Percentiles rank a stretch among this genome's conserved stretches.
Evolutionary conservation across 441 rosid species (phyloP).

Genomic region (Gossypium schwendimanii): DNA sequence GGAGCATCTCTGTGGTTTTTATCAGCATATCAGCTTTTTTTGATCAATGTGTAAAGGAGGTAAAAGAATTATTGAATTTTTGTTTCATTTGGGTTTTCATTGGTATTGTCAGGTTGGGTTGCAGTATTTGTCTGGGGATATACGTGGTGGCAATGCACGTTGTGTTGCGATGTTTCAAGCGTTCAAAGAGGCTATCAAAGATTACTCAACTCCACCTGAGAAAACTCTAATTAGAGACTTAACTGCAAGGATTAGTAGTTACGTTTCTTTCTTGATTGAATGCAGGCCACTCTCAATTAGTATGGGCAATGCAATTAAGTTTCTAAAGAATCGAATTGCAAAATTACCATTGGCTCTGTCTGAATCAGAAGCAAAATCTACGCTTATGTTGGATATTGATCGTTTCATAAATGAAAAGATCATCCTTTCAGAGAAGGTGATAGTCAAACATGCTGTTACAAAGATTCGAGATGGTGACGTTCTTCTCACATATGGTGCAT

Average conservation of each 20-base stretch:
- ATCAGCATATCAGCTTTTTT: background rate
- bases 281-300: constrained; percentile 91
- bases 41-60: background rate
- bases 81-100: background rate
- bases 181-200: constrained; percentile 67
- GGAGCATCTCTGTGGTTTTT: background rate
- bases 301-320: constrained; percentile 88
- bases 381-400: constrained; percentile 68
- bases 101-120: constrained; percentile 63
- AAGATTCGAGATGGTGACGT: constrained; percentile 88
- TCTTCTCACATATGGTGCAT: constrained; percentile 80
- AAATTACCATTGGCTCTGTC: constrained; percentile 57
- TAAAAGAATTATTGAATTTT: background rate
- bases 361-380: constrained; percentile 73
- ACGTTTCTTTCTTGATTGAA: constrained; percentile 74
- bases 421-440: constrained; percentile 61
- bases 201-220: constrained; percentile 67
- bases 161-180: constrained; percentile 94
- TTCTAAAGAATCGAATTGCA: constrained; percentile 66
- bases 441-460: constrained; percentile 73
- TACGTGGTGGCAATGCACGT: constrained; percentile 89
- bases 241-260: constrained; percentile 66
- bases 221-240: constrained; percentile 72
- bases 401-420: constrained; percentile 80
- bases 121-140: constrained; percentile 76